Evolutionary conservation across 345 rosid species (phyloP), one percentile per base, ranked within the genome.

Genomic region (Salix udensis): DNA sequence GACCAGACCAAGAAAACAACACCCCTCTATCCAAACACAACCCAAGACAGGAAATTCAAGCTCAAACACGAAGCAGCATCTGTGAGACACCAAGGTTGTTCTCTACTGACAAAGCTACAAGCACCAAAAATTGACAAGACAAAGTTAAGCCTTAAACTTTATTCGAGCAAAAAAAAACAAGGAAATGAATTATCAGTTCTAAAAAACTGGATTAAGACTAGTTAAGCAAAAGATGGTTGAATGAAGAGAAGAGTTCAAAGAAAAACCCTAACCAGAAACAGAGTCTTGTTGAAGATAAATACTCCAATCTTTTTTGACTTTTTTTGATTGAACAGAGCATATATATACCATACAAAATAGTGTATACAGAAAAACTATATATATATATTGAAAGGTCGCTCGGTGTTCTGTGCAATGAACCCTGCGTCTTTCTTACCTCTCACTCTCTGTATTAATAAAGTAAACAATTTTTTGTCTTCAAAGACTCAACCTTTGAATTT

Each of bases 401-500:
- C 68, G 16, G 37, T 30, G 21, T 2, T 23, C 46, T 76, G 61
- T 42, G 30, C 60, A 69, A 60, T 69, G 79, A 44, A 42, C 39
- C n/a, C 34, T n/a, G 4, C 19, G 16, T 24, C 53, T 40, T 21
- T 34, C 30, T 26, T 28, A 26, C 5, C 7, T 70, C 66, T 80
- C 61, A 16, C 36, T 36, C 26, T 3, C 75, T 67, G 21, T 40
- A 34, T 31, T 53, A 11, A 18, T 14, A 19, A 4, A 39, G 46
- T 18, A 24, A 40, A 26, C 3, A 67, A 15, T 12, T 42, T 46
- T 46, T 19, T 18, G 48, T 72, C 31, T 67, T 77, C 65, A 76
- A 74, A 72, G 26, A 19, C 68, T 31, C 76, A 74, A 31, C 72
- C 80, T 77, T 83, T 76, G 82, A 75, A 81, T 46, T 68, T 48